Evolutionary conservation across 2,329 filamentous ascomycete genomes (phyloP).

Genomic region (Scytalidium sp.): DNA sequence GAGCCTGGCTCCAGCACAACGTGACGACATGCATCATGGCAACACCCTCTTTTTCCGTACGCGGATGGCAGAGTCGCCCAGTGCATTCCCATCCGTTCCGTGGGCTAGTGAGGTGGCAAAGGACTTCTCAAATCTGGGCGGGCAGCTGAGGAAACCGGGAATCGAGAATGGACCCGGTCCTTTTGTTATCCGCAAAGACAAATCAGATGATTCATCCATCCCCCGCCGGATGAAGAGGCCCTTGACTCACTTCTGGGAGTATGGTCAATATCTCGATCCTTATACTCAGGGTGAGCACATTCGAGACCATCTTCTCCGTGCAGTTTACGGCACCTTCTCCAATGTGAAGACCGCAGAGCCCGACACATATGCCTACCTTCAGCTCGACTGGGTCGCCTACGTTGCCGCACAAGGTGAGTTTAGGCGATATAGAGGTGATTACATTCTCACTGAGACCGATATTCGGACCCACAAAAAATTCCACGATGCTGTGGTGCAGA

Average conservation of each 20-base stretch:
- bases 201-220: neutral
- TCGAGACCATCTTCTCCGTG: neutral
- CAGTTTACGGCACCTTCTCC: neutral
- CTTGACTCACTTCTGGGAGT: neutral
- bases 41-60: neutral
- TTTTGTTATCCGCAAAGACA: neutral
- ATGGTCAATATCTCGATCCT: neutral
- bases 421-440: neutral
- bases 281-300: neutral
- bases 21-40: neutral
- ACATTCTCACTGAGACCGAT: neutral
- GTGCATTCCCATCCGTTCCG: neutral
- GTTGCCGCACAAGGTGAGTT: neutral
- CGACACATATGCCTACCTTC: neutral
- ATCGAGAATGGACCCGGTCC: slow-evolving; percentile 15
- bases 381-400: neutral
- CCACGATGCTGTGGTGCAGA: neutral
- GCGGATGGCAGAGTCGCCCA: neutral
- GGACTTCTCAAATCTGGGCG: slow-evolving; percentile 44
- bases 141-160: slow-evolving; percentile 23
- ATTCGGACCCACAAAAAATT: neutral
- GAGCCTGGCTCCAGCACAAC: neutral
- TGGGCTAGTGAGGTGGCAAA: neutral
- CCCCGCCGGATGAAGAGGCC: neutral
- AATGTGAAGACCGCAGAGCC: neutral